phyloP scores from a whole-genome alignment of 108 stramenopile species.

The Fragilaria crotonensis region DNA sequence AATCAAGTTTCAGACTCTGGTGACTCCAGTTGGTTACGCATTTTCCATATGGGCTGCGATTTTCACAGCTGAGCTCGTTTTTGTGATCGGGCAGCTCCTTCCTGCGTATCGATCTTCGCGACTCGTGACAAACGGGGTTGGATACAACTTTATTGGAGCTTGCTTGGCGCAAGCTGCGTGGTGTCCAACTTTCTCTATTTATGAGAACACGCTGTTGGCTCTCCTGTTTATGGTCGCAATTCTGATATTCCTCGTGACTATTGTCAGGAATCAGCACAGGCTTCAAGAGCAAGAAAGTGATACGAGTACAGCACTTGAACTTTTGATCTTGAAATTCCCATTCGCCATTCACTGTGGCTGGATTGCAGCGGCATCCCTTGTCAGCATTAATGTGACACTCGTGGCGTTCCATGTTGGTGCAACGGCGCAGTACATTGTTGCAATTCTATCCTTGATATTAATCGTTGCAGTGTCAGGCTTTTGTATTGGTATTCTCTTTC shows the following conservation, averaged over 20 bases:
- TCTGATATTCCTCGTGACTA: conserved; percentile 22
- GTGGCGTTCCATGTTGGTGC: not conserved
- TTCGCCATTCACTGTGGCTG: conserved; percentile 9
- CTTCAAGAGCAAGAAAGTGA: too few species aligned
- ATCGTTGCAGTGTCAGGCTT: conserved; percentile 2
- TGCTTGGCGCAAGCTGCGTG: conserved; percentile 51
- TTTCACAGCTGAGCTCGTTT: conserved; percentile 55
- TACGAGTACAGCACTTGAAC: not conserved
- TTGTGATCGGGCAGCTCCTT: conserved; percentile 40
- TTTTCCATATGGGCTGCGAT: conserved; percentile 82
- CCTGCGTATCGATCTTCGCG: conserved; percentile 8
- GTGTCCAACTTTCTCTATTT: conserved; percentile 63
- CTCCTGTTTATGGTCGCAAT: conserved; percentile 55
- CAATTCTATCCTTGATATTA: conserved; percentile 4
- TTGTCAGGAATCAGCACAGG: conserved; percentile 4
- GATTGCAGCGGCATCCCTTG: conserved; percentile 2
- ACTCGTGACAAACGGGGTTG: conserved; percentile 42
- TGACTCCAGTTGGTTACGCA: conserved; percentile 61
- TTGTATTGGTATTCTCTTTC: not conserved
- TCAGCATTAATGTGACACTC: conserved; percentile 5
- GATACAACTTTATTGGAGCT: conserved; percentile 45
- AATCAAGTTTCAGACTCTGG: conserved; percentile 72
- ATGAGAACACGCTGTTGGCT: conserved; percentile 40
- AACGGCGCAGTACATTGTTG: not conserved
- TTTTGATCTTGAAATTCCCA: conserved; percentile 3